A percentile compares a stretch with the other conserved stretches of the same genome.
Conservation (phyloP, 441 rosid genomes). For the Sinapis alba region DNA sequence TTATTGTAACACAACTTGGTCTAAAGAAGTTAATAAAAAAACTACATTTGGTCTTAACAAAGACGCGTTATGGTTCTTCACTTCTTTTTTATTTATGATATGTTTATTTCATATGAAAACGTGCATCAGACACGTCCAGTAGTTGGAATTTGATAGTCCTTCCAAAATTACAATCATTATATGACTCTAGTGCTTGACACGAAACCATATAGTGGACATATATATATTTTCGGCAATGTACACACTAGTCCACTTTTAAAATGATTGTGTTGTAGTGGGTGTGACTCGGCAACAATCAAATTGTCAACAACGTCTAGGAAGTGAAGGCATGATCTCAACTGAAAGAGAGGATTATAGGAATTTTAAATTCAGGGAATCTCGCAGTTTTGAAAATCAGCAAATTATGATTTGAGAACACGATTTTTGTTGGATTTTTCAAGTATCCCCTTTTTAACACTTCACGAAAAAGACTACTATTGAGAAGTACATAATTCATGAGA, state of each 20-base stretch:
- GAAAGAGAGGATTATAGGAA: not conserved
- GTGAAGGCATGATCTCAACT: not conserved
- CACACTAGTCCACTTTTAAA: not conserved
- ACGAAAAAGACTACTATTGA: not conserved
- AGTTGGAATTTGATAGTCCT: conserved; percentile 3
- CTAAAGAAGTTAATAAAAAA: not conserved
- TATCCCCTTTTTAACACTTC: not conserved
- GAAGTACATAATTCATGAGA: not conserved
- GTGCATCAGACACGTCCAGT: conserved; percentile 25
- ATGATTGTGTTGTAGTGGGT: not conserved
- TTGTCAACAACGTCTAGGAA: not conserved
- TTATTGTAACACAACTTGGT: conserved; percentile 9
- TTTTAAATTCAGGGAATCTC: not conserved
- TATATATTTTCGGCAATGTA: not conserved
- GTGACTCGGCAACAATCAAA: not conserved
- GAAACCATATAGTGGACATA: conserved; percentile 14
- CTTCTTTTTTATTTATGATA: not conserved
- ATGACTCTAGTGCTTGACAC: conserved; percentile 25
- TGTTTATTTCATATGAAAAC: not conserved
- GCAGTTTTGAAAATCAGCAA: not conserved
- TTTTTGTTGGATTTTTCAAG: not conserved
- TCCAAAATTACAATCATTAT: conserved; percentile 16
- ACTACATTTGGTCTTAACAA: not conserved
- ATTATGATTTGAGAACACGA: not conserved
- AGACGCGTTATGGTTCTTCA: conserved; percentile 17